Conservation (phyloP, 2,329 filamentous ascomycete genomes). For the Bipolaris zeicola region DNA sequence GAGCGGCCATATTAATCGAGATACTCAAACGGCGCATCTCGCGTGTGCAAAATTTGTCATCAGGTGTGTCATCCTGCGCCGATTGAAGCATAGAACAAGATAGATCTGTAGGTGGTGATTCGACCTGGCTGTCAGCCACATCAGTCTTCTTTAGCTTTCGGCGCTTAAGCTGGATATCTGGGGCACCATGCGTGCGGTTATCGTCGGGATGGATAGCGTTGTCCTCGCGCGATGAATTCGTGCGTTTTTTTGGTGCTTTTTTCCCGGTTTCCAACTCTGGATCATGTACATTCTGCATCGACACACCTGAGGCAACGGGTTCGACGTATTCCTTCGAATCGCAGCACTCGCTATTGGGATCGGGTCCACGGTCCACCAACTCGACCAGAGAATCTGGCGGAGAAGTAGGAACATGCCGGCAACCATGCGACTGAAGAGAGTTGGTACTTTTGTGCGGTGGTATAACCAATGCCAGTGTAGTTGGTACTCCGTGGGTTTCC, state of each 20-base stretch:
- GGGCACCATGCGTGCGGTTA: no score
- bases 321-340: neutral
- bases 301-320: no score
- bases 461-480: neutral
- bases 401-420: neutral
- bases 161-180: slow-evolving; percentile 1
- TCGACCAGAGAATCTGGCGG: neutral
- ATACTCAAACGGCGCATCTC: neutral
- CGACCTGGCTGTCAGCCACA: neutral
- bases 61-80: neutral
- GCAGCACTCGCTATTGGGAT: neutral
- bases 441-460: slow-evolving; percentile 6
- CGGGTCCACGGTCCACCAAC: neutral
- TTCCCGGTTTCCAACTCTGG: neutral
- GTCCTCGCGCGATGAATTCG: slow-evolving; percentile 1
- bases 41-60: neutral
- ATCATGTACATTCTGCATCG: neutral
- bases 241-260: slow-evolving; percentile 15
- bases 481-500: neutral
- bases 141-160: neutral
- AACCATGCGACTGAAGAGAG: neutral
- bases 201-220: no score
- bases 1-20: neutral
- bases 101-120: neutral
- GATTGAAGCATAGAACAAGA: neutral